Base-by-base conservation (phyloP, 768 basidiomycete genomes). In the Brasilioporus rufonigricans region DNA sequence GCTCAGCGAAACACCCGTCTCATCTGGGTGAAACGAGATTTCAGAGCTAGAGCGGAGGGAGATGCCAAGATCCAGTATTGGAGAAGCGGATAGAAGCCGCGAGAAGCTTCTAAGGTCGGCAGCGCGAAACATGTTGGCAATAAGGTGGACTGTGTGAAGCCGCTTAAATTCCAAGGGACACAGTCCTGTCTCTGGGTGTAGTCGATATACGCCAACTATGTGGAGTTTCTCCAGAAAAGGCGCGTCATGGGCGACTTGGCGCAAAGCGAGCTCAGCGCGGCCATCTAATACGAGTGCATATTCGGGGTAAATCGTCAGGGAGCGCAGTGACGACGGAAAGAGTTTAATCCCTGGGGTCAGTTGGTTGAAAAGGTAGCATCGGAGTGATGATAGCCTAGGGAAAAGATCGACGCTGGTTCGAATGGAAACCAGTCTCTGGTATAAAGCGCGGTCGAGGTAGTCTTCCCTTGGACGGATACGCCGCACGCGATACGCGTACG, bases 401-500 rank as follows among this genome's bases (percentile, higher is more conserved):
- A 62, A 63, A n/a, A 53, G 40, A 18, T 53, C 52, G 35, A 36
- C 14, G 31, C 45, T 33, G 9, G 48, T 5, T 36, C 61, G 62
- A 16, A 64, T 51, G 39, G 36, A 53, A 32, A 36, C 54, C 5
- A 63, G 55, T 40, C 59, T 48, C 26, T 63, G 62, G 48, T 59
- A 63, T 39, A 61, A 21, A 48, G 62, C 58, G 21, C 52, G 40
- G 29, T 59, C 61, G 35, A 59, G 52, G 14, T 49, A 50, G 21
- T 44, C 24, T 6, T 31, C 44, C 13, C 38, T 18, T 29, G 61
- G 53, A 5, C 48, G 19, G 26, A 63, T 38, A 4, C 27, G 47
- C 27, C 54, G 62, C 21, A 63, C 62, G 26, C 61, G 61, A 46
- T 48, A 44, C 6, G 62, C 61, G 27, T 63, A 61, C 27, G 33